Evolutionary conservation across 371 early-diverging fungal species (phyloP).

Genomic region (Mucor sp.): DNA sequence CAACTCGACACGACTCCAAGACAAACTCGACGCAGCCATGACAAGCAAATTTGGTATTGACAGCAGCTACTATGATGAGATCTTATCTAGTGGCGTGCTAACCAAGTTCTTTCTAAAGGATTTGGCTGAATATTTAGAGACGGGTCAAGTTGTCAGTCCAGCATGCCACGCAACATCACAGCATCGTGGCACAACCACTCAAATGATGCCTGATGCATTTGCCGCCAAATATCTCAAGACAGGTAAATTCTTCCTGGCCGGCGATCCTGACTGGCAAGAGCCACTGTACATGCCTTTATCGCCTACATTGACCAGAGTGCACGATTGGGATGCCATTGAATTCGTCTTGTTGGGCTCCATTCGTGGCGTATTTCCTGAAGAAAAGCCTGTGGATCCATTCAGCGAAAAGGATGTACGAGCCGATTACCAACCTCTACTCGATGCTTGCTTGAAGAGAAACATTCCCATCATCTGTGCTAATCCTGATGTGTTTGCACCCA

Average conservation of each 20-base stretch:
- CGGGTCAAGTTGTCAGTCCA: not conserved
- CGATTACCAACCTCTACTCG: conserved; percentile 34
- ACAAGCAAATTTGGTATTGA: conserved; percentile 30
- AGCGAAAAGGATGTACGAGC: conserved; percentile 26
- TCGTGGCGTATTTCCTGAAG: conserved; percentile 17
- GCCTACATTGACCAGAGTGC: conserved; percentile 20
- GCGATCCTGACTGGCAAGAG: conserved; percentile 38
- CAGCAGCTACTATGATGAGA: conserved; percentile 22
- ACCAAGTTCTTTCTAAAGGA: conserved; percentile 36
- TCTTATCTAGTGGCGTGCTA: conserved; percentile 46
- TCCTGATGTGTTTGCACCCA: conserved; percentile 50
- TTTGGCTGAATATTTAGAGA: conserved; percentile 11
- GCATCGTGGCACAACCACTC: conserved; percentile 1
- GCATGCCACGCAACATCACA: conserved; percentile 27
- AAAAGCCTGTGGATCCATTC: conserved; percentile 21
- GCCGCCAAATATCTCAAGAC: conserved; percentile 26
- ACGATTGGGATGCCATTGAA: conserved; percentile 34
- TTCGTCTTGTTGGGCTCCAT: conserved; percentile 44
- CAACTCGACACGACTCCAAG: conserved; percentile 43
- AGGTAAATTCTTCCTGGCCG: conserved; percentile 38
- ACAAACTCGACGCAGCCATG: conserved; percentile 31
- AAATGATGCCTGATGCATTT: conserved; percentile 31
- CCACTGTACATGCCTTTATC: conserved; percentile 34
- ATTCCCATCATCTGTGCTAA: conserved; percentile 47
- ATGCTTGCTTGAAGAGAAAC: conserved; percentile 20